These are phyloP conservation scores for Anisogramma anomala DNA, from an alignment of 2,329 filamentous ascomycete genomes.

Conservation along the genomic window DNA sequence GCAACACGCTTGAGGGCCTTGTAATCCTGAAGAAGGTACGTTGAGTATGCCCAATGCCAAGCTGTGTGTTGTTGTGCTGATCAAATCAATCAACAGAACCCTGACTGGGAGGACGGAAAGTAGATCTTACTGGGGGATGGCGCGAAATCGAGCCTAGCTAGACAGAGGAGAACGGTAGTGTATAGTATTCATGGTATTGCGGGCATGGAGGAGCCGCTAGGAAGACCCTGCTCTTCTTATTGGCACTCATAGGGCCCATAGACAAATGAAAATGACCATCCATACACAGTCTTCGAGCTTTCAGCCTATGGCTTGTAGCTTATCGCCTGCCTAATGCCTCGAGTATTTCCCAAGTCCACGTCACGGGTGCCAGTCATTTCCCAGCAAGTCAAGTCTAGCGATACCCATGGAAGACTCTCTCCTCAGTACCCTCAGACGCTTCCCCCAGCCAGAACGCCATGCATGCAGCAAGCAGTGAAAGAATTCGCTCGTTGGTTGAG, in stretches of 20 bases:
- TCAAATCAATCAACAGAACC: constrained; percentile 31
- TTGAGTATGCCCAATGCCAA: neutral
- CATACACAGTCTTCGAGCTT: too few species aligned
- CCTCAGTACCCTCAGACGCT: neutral
- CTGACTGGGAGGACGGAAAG: constrained; percentile 42
- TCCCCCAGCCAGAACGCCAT: neutral
- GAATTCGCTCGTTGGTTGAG: too few species aligned
- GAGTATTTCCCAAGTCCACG: neutral
- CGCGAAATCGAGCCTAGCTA: neutral
- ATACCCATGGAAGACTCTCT: neutral
- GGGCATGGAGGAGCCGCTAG: neutral
- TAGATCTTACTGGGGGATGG: constrained; percentile 18
- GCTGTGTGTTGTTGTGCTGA: constrained; percentile 1
- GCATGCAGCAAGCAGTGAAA: neutral
- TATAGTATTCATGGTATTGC: constrained; percentile 11
- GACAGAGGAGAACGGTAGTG: constrained; percentile 2
- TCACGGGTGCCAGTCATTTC: neutral
- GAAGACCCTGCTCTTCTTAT: neutral
- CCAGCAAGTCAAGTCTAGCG: neutral
- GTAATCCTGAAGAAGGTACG: constrained; percentile 94
- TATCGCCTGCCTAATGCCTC: neutral
- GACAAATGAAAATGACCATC: constrained; percentile 14
- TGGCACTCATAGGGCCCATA: constrained; percentile 10
- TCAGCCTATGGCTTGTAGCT: too few species aligned
- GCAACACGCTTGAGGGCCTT: constrained; percentile 81